A percentile compares a stretch with the other conserved stretches of the same genome.
These are phyloP conservation scores for Elongisporangium anandrum DNA, from an alignment of 352 stramenopile species.

Conservation along the genomic window DNA sequence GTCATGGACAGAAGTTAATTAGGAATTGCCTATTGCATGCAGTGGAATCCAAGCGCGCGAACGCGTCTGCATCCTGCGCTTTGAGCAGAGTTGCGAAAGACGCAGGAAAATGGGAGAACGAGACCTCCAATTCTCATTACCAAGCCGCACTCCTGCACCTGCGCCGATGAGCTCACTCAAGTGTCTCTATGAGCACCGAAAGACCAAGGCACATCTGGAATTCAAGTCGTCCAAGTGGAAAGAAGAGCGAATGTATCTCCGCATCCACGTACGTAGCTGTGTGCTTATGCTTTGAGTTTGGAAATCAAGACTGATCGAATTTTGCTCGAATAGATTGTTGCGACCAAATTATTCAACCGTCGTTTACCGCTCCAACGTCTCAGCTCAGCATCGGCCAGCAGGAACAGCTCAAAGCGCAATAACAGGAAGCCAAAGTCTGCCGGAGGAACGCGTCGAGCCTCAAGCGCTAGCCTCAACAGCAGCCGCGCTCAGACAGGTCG, in stretches of 20 bases:
- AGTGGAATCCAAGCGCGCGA: constrained; percentile 53
- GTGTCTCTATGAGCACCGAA: constrained; percentile 36
- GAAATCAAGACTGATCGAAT: neutral
- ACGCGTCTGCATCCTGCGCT: constrained; percentile 39
- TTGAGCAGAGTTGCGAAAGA: constrained; percentile 45
- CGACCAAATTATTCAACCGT: neutral
- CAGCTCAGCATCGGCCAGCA: neutral
- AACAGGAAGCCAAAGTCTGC: neutral
- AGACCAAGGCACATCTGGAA: constrained; percentile 23
- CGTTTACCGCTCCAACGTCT: neutral
- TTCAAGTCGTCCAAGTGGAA: constrained; percentile 40
- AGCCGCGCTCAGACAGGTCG: neutral
- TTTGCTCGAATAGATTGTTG: neutral
- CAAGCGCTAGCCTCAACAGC: neutral
- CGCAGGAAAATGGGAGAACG: constrained; percentile 17
- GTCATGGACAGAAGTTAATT: too few species aligned
- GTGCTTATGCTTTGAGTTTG: too few species aligned
- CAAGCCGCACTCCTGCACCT: constrained; percentile 17
- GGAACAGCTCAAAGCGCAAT: neutral
- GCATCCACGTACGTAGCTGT: constrained; percentile 25
- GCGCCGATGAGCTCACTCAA: constrained; percentile 16
- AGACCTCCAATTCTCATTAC: constrained; percentile 38
- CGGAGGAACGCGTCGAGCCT: neutral
- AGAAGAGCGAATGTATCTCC: constrained; percentile 42
- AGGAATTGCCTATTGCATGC: neutral